Percentiles rank a stretch among this genome's conserved stretches.
These are phyloP conservation scores for Bretziella fagacearum DNA, from an alignment of 2,329 filamentous ascomycete species.

Conservation along the genomic window DNA sequence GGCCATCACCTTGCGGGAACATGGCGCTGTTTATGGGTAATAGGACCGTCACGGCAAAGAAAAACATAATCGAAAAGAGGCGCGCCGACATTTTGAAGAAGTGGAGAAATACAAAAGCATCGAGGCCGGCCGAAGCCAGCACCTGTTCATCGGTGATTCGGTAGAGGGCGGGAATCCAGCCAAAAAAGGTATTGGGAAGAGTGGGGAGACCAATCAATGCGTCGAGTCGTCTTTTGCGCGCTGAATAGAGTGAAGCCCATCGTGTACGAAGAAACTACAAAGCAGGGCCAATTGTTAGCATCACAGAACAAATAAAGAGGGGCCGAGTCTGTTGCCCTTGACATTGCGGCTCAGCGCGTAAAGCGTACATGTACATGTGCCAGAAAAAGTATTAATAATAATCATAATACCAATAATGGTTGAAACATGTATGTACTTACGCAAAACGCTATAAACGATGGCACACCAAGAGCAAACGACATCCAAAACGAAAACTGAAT, in stretches of 20 bases:
- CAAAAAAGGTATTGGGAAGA: constrained; percentile 70
- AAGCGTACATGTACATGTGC: too few relatives aligned
- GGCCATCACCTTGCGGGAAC: constrained; percentile 26
- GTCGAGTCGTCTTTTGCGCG: constrained; percentile 60
- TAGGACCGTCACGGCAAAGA: constrained; percentile 67
- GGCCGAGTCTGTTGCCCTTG: neutral
- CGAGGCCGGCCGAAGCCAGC: constrained; percentile 73
- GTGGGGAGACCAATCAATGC: constrained; percentile 47
- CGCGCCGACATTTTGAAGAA: constrained; percentile 95
- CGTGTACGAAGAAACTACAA: constrained; percentile 68
- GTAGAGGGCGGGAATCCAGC: constrained; percentile 82
- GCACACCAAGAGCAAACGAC: constrained; percentile 51
- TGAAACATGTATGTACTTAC: constrained; percentile 32
- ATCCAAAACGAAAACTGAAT: constrained; percentile 23
- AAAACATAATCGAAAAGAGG: constrained; percentile 60
- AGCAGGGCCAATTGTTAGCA: constrained; percentile 1
- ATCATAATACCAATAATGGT: too few relatives aligned
- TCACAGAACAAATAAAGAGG: neutral
- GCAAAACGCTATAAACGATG: constrained; percentile 62
- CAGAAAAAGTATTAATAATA: too few relatives aligned
- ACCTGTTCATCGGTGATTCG: constrained; percentile 78
- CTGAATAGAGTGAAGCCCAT: constrained; percentile 84
- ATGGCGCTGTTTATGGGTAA: constrained; percentile 61
- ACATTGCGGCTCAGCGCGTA: too few relatives aligned
- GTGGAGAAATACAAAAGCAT: constrained; percentile 86